Conservation (phyloP, 805 yeast species). For the Barnettozyma wickerhamii region DNA sequence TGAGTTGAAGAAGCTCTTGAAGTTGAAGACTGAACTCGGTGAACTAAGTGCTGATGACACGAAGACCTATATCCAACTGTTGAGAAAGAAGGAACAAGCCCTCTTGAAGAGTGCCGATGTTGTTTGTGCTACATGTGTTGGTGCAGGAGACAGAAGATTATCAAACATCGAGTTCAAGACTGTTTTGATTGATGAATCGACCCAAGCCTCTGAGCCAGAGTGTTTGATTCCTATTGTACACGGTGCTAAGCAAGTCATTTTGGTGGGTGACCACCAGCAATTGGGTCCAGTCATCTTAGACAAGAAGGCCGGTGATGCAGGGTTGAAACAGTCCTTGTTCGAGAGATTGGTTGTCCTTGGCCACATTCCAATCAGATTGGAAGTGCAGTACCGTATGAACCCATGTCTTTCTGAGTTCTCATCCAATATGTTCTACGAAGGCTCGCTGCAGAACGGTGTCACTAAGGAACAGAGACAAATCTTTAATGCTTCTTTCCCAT, state of each 20-base stretch:
- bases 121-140: slow-evolving; percentile 88
- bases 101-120: slow-evolving; percentile 62
- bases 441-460: slow-evolving; percentile 88
- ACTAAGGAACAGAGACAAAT: slow-evolving; percentile 66
- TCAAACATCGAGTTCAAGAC: slow-evolving; percentile 56
- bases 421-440: slow-evolving; percentile 89
- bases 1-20: slow-evolving; percentile 53
- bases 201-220: slow-evolving; percentile 94
- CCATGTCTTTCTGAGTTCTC: slow-evolving; percentile 85
- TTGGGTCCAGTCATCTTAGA: slow-evolving; percentile 88
- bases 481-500: slow-evolving; percentile 64
- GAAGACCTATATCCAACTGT: slow-evolving; percentile 36
- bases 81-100: slow-evolving; percentile 44
- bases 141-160: slow-evolving; percentile 78
- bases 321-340: slow-evolving; percentile 79
- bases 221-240: slow-evolving; percentile 82
- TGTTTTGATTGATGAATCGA: slow-evolving; percentile 86
- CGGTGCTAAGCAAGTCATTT: slow-evolving; percentile 83
- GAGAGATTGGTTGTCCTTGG: slow-evolving; percentile 82
- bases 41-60: slow-evolving; percentile 59
- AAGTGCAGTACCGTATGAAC: slow-evolving; percentile 94
- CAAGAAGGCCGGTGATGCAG: slow-evolving; percentile 79
- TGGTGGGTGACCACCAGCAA: slow-evolving; percentile 96
- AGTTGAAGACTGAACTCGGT: slow-evolving; percentile 59
- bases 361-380: slow-evolving; percentile 78